These are phyloP conservation scores for Penicillium coprophilum DNA, from an alignment of 495 filamentous ascomycete genomes.

Conservation along the genomic window DNA sequence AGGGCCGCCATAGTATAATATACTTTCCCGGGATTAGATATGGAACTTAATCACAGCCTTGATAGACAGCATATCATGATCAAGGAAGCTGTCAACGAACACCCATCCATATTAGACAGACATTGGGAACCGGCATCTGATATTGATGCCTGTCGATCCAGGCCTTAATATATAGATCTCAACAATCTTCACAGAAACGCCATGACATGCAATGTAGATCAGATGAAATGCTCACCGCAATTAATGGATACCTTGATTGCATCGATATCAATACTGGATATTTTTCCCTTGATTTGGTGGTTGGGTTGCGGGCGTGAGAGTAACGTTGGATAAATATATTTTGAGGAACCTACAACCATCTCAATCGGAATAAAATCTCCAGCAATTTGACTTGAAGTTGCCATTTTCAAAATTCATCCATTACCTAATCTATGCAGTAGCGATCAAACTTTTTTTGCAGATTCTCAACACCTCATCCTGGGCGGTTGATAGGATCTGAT, in stretches of 20 bases:
- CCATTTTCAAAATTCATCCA: not conserved
- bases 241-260: not conserved
- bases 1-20: not conserved
- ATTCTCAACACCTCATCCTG: not conserved
- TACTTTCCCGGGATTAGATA: not conserved
- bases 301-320: too few species aligned
- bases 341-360: not conserved
- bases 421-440: not conserved
- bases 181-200: not conserved
- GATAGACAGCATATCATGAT: not conserved
- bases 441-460: not conserved
- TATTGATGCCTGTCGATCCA: not conserved
- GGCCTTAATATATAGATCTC: not conserved
- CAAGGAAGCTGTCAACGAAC: not conserved
- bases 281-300: not conserved
- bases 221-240: not conserved
- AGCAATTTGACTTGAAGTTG: not conserved
- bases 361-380: not conserved
- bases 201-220: not conserved
- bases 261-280: not conserved
- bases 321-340: not conserved
- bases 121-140: not conserved
- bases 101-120: not conserved
- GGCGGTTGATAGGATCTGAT: slow-evolving; percentile 2
- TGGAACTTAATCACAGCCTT: not conserved